A percentile compares a stretch with the other conserved stretches of the same genome.
phyloP scores from a whole-genome alignment of 2,329 filamentous ascomycete genomes.

The Aspergillus puulaauensis region DNA sequence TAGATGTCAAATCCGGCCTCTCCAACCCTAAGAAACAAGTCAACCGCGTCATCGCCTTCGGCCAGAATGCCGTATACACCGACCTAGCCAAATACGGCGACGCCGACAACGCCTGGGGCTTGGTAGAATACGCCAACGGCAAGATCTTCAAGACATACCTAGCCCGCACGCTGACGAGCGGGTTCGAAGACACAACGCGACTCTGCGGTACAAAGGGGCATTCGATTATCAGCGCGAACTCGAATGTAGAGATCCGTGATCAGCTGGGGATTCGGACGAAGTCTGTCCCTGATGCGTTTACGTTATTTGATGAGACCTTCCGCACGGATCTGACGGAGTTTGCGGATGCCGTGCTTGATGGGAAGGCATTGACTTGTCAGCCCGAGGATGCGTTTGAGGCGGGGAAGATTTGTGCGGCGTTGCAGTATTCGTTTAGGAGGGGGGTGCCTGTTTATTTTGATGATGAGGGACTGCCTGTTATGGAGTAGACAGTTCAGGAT shows the following conservation, averaged over 20 bases:
- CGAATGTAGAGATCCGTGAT: neutral
- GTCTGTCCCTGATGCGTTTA: slow-evolving; percentile 5
- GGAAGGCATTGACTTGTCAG: slow-evolving; percentile 1
- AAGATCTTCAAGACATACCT: slow-evolving; percentile 36
- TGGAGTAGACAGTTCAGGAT: neutral
- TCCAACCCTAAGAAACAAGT: slow-evolving; percentile 11
- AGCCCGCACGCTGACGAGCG: slow-evolving; percentile 38
- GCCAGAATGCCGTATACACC: slow-evolving; percentile 5
- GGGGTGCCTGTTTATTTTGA: slow-evolving; percentile 12
- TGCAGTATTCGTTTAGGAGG: slow-evolving; percentile 7
- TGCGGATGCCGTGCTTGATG: slow-evolving; percentile 7
- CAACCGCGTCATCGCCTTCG: slow-evolving; percentile 9
- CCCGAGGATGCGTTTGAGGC: slow-evolving; percentile 11
- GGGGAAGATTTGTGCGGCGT: slow-evolving; percentile 2
- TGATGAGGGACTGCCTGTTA: slow-evolving; percentile 6
- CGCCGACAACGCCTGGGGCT: slow-evolving; percentile 27
- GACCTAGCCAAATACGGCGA: slow-evolving; percentile 9
- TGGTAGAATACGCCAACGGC: slow-evolving; percentile 40
- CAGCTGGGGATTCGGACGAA: neutral
- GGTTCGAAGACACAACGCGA: slow-evolving; percentile 34
- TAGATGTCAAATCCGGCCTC: slow-evolving; percentile 7
- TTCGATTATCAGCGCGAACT: too few relatives aligned
- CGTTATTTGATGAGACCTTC: slow-evolving; percentile 7
- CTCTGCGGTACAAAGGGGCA: slow-evolving; percentile 23
- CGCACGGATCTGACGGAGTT: slow-evolving; percentile 5